These are phyloP conservation scores for Penicillium capsulatum DNA, from an alignment of 2,329 filamentous ascomycete species.

Conservation along the genomic window DNA sequence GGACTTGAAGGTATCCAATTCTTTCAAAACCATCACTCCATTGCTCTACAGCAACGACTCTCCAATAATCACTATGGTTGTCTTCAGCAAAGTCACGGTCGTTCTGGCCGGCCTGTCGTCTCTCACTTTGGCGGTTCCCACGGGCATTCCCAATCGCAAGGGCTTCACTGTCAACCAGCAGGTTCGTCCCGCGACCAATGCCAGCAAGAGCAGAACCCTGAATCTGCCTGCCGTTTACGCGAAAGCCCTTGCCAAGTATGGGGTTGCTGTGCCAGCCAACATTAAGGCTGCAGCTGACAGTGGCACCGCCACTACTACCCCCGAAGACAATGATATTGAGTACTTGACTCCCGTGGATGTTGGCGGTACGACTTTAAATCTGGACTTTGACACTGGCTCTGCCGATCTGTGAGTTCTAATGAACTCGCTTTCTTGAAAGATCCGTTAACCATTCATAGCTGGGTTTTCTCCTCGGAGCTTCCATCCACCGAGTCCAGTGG, in stretches of 20 bases:
- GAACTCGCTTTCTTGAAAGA: background rate
- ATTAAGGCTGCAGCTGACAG: constrained; percentile 31
- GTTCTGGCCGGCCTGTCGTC: constrained; percentile 27
- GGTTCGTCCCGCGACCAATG: constrained; percentile 14
- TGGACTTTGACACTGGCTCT: constrained; percentile 69
- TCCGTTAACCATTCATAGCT: constrained; percentile 43
- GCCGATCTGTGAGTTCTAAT: constrained; percentile 57
- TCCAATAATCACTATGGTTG: constrained; percentile 29
- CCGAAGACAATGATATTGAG: constrained; percentile 51
- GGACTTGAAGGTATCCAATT: constrained; percentile 5
- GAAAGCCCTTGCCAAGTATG: constrained; percentile 29
- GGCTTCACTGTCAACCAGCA: constrained; percentile 34
- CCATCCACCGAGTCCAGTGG: constrained; percentile 48
- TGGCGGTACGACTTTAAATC: constrained; percentile 58
- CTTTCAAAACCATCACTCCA: constrained; percentile 10
- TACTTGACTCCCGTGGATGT: constrained; percentile 61
- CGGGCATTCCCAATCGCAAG: constrained; percentile 19
- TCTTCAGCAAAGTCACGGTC: constrained; percentile 31
- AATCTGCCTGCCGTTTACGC: constrained; percentile 31
- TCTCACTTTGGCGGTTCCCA: constrained; percentile 28
- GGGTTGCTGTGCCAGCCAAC: constrained; percentile 25
- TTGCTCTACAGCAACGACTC: constrained; percentile 15
- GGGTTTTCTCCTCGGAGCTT: constrained; percentile 62
- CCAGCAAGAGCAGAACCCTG: constrained; percentile 13
- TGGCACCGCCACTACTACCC: constrained; percentile 41